phyloP scores from a whole-genome alignment of 2,329 filamentous ascomycete species.

The Leptoxyphium fumago region DNA sequence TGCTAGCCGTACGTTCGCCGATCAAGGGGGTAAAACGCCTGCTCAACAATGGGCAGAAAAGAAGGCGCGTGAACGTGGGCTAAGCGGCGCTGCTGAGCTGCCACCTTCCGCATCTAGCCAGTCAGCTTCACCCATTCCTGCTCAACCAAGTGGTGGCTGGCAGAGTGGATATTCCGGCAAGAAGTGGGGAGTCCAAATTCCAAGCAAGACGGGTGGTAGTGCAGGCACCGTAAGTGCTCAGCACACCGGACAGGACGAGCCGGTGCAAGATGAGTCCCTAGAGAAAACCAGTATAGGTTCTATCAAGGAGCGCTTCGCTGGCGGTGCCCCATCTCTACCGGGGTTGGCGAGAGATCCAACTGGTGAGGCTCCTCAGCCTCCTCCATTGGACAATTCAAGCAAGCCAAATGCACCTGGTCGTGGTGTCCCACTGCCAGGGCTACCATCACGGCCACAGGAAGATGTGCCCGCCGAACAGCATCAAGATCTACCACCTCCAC shows the following conservation, averaged over 20 bases:
- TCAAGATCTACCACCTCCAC: constrained; percentile 30
- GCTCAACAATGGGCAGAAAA: constrained; percentile 96
- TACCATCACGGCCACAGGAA: constrained; percentile 44
- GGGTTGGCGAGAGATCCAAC: constrained; percentile 23
- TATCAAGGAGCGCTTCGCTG: constrained; percentile 68
- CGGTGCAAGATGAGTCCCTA: constrained; percentile 30
- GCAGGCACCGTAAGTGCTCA: constrained; percentile 42
- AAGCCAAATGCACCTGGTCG: constrained; percentile 49
- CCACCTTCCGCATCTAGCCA: constrained; percentile 8
- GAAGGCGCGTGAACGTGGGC: constrained; percentile 64
- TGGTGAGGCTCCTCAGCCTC: constrained; percentile 34
- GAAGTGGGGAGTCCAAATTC: constrained; percentile 74
- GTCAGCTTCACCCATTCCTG: constrained; percentile 37
- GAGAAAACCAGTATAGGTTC: constrained; percentile 49
- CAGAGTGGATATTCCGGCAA: constrained; percentile 86
- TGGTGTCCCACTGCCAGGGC: constrained; percentile 64
- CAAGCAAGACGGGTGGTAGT: constrained; percentile 49
- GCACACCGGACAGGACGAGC: constrained; percentile 44
- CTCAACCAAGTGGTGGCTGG: constrained; percentile 73
- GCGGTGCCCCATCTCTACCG: constrained; percentile 49
- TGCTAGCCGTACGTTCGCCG: constrained; percentile 85
- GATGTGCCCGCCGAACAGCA: constrained; percentile 41
- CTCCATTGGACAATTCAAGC: constrained; percentile 50
- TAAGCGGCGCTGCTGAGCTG: constrained; percentile 24
- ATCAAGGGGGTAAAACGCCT: constrained; percentile 88